Evolutionary conservation across 441 rosid genomes (phyloP), one percentile per base, ranked within the genome.

Genomic region (Erodium moschatum): DNA sequence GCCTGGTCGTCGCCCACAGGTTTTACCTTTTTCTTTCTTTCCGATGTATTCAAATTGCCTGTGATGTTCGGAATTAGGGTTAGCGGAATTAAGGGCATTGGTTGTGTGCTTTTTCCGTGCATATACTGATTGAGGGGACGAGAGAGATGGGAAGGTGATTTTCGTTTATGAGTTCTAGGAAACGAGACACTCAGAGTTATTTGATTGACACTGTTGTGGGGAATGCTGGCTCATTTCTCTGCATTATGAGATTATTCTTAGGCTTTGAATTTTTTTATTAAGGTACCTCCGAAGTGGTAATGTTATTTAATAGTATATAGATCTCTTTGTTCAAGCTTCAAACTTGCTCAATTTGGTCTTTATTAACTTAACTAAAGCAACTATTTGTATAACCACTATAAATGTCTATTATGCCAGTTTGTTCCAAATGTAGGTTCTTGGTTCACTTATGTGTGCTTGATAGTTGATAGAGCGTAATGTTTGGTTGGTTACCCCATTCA

Each of bases 1-100:
- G 94, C 99, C 48, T 94, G 97, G 99, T 82, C 90, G 35, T 94
- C 96, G 33, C 99, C 97, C 18, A 94, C 99, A 76, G 97, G 99
- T 91, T 81, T 21, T 60, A 35, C 48, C 58, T 13, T 2, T 1
- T 67, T 66, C 54, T 12, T 54, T 42, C 74, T 0, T 31, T 12
- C 50, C 31, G 40, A 40, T 10, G 6, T 2, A 9, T 0, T 65
- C 33, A 61, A 16, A 24, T 24, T 24, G 27, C 27, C 27, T 16
- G n/a, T 2, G 7, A 1, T 13, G 8, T 21, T 11, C 1, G 15
- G 2, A 54, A 7, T 63, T 63, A 38, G 69, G 76, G 52, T 72
- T 70, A 42, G 10, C 6, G 18, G 10, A 5, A 33, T 50, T 5
- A 11, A 12, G 21, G 21, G 9, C 54, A 3, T 13, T 48, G 2